Evolutionary conservation across 352 stramenopile genomes (phyloP), one percentile per base, ranked within the genome.

Genomic region (Phytopythium cucurbitacearum): DNA sequence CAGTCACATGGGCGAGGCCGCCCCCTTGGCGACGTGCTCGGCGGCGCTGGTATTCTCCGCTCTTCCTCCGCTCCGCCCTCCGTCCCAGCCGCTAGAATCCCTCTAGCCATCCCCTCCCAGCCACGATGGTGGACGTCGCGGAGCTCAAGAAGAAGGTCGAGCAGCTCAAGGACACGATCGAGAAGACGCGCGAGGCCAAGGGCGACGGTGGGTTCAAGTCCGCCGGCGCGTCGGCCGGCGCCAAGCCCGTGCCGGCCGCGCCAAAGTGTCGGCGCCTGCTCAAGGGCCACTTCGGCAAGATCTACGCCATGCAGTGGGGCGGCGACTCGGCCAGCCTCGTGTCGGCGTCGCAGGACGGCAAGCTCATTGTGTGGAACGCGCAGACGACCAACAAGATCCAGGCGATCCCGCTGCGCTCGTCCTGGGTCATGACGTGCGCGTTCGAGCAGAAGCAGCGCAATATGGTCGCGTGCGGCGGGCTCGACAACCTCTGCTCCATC

Each of bases 401-500:
- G 68, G 87, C 93, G 7, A 98, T 99, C 63, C 90, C 94, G 36
- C 71, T 99, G 38, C 94, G 96, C 36, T 98, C 91, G 11, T 98
- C 86, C 16, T 99, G 97, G 94, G 97, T 99, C 55, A 99, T 99
- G 97, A 98, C 96, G 7, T 99, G 97, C 60, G 96, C 96, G 5
- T 99, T 99, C 62, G 97, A 99, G 80, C 96, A 98, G 66, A 93
- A 94, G 44, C 91, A 97, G 59, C 90, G 95, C 55, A 97, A 98
- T 64, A 91, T 99, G 73, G 94, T 99, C 39, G 97, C 97, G 0
- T 99, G 96, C 67, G 97, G 97, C 43, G 97, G 97, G 9, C 79
- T 99, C 6, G 97, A 99, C 73, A 99, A 99, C 76, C 73, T 99
- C 44, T 99, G 97, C 76, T 99, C 96, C n/a, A 98, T 99, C 61